Evolutionary conservation across 1,284 basidiomycete species (phyloP), one percentile per base, ranked within the genome.

Genomic region (Leccinum griseonigrum): DNA sequence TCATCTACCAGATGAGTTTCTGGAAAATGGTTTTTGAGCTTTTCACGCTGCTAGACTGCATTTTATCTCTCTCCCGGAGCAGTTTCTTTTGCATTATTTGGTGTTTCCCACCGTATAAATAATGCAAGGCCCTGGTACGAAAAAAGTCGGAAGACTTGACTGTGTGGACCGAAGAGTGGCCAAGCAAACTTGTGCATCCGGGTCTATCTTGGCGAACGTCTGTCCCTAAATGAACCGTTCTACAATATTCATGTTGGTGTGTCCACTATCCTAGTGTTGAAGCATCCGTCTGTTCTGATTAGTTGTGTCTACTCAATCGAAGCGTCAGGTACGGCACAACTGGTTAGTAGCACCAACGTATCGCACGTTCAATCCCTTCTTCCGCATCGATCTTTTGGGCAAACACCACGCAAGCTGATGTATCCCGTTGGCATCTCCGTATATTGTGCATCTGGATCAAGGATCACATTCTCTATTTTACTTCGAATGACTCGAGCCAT

Each of bases 51-150:
- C 36, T 29, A 55, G 60, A 13, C 16, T 53, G 14, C 18, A 5
- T 28, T 34, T 26, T 22, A 5, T 28, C 54, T 3, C 3, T n/a
- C 14, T 9, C 3, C 2, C 1, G 16, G 14, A 51, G 26, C 48
- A 51, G 6, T 22, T 51, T 51, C 28, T 8, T 50, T 14, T 4
- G 46, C 40, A 26, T 50, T 31, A 14, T 34, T 46, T 13, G 59
- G 60, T 34, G 28, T 55, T 71, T 68, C 60, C 61, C 63, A 58
- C 62, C 54, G 0, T 61, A 51, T 36, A 51, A 54, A 5, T 46
- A 22, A 26, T 52, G 11, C 46, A 40, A 36, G 22, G 22, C n/a
- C 18, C 43, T 48, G 13, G 7, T 7, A 22, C 22, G 22, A 22
- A 58, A 57, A 32, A 16, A 1, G 3, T 3, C 2, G 13, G 5